Evolutionary conservation across 164 flowering plant genomes (phyloP).

Genomic region (Buxus sempervirens): DNA sequence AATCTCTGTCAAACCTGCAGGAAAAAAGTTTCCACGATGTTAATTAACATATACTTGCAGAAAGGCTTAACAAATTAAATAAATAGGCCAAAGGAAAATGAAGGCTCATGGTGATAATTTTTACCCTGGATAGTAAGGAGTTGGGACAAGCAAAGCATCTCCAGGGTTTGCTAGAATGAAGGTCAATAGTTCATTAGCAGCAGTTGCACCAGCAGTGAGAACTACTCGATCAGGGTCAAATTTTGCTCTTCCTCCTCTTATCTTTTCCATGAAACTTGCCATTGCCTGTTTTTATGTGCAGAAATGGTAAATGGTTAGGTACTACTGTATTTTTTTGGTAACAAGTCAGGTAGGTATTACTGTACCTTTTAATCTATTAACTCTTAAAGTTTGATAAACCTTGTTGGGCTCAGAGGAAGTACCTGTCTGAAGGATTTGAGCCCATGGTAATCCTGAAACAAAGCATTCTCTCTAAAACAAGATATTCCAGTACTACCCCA

Average conservation of each 20-base stretch:
- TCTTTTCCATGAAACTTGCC: background rate
- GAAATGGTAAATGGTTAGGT: background rate
- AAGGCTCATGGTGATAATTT: too few relatives aligned
- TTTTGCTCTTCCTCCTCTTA: background rate
- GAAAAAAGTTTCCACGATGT: too few relatives aligned
- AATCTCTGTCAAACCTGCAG: background rate
- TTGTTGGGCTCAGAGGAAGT: background rate
- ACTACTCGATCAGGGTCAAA: background rate
- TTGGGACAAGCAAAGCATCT: background rate
- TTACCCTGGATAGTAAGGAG: conserved; percentile 1
- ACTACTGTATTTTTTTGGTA: too few relatives aligned
- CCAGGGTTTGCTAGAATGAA: background rate
- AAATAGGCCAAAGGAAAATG: too few relatives aligned
- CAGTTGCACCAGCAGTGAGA: background rate
- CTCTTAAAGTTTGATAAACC: background rate
- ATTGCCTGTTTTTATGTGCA: background rate
- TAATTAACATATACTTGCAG: background rate
- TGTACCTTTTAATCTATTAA: background rate
- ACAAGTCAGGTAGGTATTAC: too few relatives aligned
- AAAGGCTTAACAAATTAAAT: too few relatives aligned
- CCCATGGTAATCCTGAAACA: conserved; percentile 59
- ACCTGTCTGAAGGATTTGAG: conserved; percentile 39
- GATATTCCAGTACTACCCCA: conserved; percentile 22
- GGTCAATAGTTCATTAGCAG: background rate
- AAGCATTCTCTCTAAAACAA: conserved; percentile 40